Base-by-base conservation (phyloP, 805 yeast genomes). In the Clavispora carvajalis region DNA sequence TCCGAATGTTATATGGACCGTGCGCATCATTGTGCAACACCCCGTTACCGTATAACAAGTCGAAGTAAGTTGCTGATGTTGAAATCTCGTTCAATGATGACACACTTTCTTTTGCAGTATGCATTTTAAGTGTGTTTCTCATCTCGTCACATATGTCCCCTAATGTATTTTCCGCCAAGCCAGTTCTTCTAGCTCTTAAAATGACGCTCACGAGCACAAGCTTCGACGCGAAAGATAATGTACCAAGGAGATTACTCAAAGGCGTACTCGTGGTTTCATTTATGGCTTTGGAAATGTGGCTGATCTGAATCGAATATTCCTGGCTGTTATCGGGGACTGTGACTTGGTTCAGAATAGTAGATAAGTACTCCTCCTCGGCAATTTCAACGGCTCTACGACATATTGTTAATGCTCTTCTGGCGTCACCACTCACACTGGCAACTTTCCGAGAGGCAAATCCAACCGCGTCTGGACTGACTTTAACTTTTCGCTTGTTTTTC, bases 351-450 rank as follows among this genome's bases (percentile, higher is more conserved):
- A 39, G 35, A 11, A 38, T 41, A 24, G 63, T 60, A 28, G 57
- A 52, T 54, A 71, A 53, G 52, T 71, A 77, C 44, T 81, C 85
- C 24, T 62, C 54, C 54, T 87, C 95, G 0, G 96, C 95, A 22
- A 90, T 70, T 55, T 88, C 96, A 7, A 90, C 83, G 0, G 97
- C 96, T 42, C 97, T 68, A 28, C 90, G 74, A 55, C 96, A 85
- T 18, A 93, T 85, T 42, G 84, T 84, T 40, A 93, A 67, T 0
- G 96, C 97, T 44, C 98, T 70, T 54, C 99, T 73, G 1, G 97
- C 99, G 68, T 93, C 99, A 43, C 99, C 99, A 58, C 95, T 85
- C 3, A 93, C 97, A 63, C 93, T 80, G 5, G 98, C 96, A 33
- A 93, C 95, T 59, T 89, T 90, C 62, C 97, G 75, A 1, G 96